Evolutionary conservation across 345 rosid species (phyloP).

Genomic region (Excoecaria agallocha): DNA sequence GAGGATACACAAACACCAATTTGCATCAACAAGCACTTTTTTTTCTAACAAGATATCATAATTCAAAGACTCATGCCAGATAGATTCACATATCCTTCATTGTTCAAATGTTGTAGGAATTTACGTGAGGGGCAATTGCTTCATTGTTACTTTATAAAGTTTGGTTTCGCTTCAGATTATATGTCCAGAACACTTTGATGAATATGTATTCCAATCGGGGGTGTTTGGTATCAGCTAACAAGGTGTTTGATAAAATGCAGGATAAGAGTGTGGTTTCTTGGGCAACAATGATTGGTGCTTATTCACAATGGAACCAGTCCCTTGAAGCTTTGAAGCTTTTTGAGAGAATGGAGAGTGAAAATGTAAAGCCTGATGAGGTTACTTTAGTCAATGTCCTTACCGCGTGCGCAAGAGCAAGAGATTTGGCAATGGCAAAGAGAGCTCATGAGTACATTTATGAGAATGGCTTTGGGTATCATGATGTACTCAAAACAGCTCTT

Average conservation of each 20-base stretch:
- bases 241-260: constrained; percentile 18
- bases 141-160: constrained; percentile 23
- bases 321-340: constrained; percentile 12
- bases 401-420: constrained; percentile 16
- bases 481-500: constrained; percentile 13
- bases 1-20: constrained; percentile 24
- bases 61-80: constrained; percentile 17
- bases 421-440: constrained; percentile 12
- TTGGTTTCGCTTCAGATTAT: constrained; percentile 27
- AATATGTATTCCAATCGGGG: constrained; percentile 23
- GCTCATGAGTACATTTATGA: constrained; percentile 18
- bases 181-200: constrained; percentile 25
- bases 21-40: constrained; percentile 3
- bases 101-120: constrained; percentile 21
- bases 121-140: constrained; percentile 11
- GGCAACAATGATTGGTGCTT: constrained; percentile 25
- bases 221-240: constrained; percentile 18
- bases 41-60: constrained; percentile 18
- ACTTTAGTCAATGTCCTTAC: constrained; percentile 10
- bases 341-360: constrained; percentile 13
- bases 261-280: constrained; percentile 23
- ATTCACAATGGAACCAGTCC: constrained; percentile 17
- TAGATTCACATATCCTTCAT: constrained; percentile 25
- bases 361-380: constrained; percentile 21
- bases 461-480: constrained; percentile 17